Evolutionary conservation across 495 filamentous ascomycete genomes (phyloP), one percentile per base, ranked within the genome.

Genomic region (Acidomyces sp.): DNA sequence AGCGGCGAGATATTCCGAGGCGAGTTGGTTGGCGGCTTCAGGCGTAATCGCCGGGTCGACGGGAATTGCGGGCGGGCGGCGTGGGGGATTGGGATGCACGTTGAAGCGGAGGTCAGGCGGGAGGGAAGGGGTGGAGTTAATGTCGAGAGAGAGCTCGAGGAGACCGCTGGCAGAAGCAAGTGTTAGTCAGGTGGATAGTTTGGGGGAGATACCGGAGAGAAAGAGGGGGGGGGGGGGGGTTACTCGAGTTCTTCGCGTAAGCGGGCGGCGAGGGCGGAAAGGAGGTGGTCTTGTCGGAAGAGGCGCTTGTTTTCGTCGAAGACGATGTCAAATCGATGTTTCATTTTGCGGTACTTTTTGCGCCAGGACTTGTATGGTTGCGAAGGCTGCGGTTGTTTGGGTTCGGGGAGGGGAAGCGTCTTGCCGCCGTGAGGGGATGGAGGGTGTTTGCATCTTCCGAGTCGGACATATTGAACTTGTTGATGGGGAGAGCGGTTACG

Each of bases 341-440:
- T 80, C 66, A 93, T 76, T 65, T 97, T 97, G 40, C 82, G 76
- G 61, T 88, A 97, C 64, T 97, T 97, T 63, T 92, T 94, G 64
- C 85, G 45, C 50, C 50, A 53, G 20, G 50, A 53, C 41, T 46
- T 49, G 50, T 53, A 53, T 6, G 31, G 39, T n/a, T n/a, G n/a
- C n/a, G n/a, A n/a, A n/a, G n/a, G n/a, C n/a, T n/a, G n/a, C n/a
- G n/a, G n/a, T n/a, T n/a, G n/a, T n/a, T n/a, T n/a, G n/a, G n/a
- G n/a, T n/a, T n/a, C n/a, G n/a, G n/a, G n/a, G n/a, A n/a, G n/a
- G n/a, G n/a, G n/a, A n/a, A n/a, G n/a, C n/a, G n/a, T n/a, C n/a
- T n/a, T n/a, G n/a, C n/a, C n/a, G n/a, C n/a, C n/a, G n/a, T n/a
- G n/a, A n/a, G n/a, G n/a, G n/a, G n/a, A n/a, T n/a, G n/a, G n/a